phyloP scores from a whole-genome alignment of 495 filamentous ascomycete species.

The Usnea hakonensis region DNA sequence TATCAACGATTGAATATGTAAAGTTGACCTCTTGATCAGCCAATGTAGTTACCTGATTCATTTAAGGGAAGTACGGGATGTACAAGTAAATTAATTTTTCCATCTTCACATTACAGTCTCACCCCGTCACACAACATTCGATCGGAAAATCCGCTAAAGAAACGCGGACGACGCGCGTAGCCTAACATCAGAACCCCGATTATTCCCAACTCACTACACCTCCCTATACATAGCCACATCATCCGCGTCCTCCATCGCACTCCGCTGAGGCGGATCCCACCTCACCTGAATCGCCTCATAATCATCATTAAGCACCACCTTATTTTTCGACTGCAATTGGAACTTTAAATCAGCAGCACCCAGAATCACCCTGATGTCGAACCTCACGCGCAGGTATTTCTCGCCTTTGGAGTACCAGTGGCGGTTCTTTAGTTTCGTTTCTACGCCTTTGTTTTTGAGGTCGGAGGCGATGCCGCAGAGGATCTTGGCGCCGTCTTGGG shows the following conservation, averaged over 20 bases:
- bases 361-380: conserved; percentile 45
- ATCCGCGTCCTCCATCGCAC: neutral
- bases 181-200: no score
- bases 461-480: conserved; percentile 28
- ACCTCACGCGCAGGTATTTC: conserved; percentile 40
- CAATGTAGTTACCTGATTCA: no score
- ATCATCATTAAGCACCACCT: conserved; percentile 34
- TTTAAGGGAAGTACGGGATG: no score
- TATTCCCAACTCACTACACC: neutral
- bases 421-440: conserved; percentile 39
- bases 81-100: no score
- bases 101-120: no score
- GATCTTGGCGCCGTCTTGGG: conserved; percentile 27
- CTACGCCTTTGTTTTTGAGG: conserved; percentile 29
- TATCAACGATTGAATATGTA: no score
- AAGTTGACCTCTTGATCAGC: no score
- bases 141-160: no score
- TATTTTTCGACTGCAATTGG: conserved; percentile 45
- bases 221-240: neutral
- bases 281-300: conserved; percentile 45
- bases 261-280: conserved; percentile 35
- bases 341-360: conserved; percentile 50
- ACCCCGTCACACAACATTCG: no score
- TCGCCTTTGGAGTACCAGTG: conserved; percentile 38
- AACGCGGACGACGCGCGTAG: no score